Percentiles rank a stretch among this genome's conserved stretches.
phyloP scores from a whole-genome alignment of 2,329 filamentous ascomycete genomes.

The Falciphora oryzae region DNA sequence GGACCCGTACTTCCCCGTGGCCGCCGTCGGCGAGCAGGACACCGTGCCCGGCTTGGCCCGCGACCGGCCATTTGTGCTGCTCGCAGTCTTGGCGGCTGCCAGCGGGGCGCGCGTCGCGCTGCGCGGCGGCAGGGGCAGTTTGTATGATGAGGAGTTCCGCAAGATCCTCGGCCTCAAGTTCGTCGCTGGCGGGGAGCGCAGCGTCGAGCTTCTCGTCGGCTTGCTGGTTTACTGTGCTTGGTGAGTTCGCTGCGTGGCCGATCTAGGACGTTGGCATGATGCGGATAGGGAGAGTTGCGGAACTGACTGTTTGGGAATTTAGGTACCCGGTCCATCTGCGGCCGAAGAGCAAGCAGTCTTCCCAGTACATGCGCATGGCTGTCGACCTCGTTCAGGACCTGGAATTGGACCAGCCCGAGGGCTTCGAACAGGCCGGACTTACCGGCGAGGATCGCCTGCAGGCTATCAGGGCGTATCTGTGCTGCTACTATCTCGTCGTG shows the following conservation, averaged over 20 bases:
- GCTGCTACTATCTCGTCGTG: constrained; percentile 37
- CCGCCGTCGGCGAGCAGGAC: constrained; percentile 33
- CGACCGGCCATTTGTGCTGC: constrained; percentile 44
- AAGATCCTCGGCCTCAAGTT: constrained; percentile 52
- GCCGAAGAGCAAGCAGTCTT: constrained; percentile 42
- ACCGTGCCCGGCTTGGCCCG: constrained; percentile 39
- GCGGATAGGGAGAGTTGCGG: background rate
- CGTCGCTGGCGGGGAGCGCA: constrained; percentile 51
- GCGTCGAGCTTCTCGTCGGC: constrained; percentile 50
- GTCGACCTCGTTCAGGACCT: constrained; percentile 44
- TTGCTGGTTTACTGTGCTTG: constrained; percentile 52
- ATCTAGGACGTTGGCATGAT: background rate
- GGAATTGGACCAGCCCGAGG: constrained; percentile 35
- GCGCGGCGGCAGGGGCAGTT: constrained; percentile 45
- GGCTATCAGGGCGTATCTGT: constrained; percentile 39
- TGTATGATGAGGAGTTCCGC: constrained; percentile 53
- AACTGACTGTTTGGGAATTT: background rate
- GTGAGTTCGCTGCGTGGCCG: constrained; percentile 27
- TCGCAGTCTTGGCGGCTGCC: constrained; percentile 47
- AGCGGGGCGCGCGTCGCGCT: constrained; percentile 40
- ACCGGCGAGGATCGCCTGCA: constrained; percentile 28
- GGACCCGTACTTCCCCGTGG: constrained; percentile 33
- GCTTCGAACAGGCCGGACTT: constrained; percentile 16
- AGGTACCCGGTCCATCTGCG: constrained; percentile 52
- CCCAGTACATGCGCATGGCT: constrained; percentile 47